Evolutionary conservation across 805 yeast genomes (phyloP).

Genomic region (Candida palmyrensis): DNA sequence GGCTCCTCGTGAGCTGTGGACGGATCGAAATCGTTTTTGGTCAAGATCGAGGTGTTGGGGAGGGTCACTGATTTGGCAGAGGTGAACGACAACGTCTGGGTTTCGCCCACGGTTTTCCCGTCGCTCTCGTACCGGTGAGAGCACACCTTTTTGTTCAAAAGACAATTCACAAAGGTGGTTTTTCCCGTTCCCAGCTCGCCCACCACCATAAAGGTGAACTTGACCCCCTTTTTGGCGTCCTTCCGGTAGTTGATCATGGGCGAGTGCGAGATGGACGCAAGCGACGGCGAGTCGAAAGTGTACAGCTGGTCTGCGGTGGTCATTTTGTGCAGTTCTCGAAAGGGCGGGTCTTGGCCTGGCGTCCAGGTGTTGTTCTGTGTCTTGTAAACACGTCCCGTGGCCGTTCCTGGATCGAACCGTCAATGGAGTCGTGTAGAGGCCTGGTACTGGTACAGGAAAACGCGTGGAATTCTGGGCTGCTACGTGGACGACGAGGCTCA

Average conservation of each 20-base stretch:
- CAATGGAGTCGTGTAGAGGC: too few relatives aligned
- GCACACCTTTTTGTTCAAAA: conserved; percentile 57
- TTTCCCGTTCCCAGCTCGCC: conserved; percentile 78
- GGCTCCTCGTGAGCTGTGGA: conserved; percentile 58
- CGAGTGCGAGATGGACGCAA: conserved; percentile 18
- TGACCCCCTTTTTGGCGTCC: conserved; percentile 68
- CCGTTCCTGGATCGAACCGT: too few relatives aligned
- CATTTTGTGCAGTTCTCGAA: too few relatives aligned
- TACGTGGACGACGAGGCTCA: too few relatives aligned
- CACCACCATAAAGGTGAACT: conserved; percentile 67
- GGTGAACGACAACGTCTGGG: conserved; percentile 54
- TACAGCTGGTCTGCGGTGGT: conserved; percentile 5
- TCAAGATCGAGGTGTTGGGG: conserved; percentile 50
- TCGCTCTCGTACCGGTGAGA: conserved; percentile 49
- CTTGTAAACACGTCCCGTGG: too few relatives aligned
- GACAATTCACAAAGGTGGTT: conserved; percentile 66
- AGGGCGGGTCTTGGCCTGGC: too few relatives aligned
- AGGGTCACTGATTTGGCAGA: conserved; percentile 51
- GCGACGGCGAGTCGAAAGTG: conserved; percentile 24
- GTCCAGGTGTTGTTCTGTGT: too few relatives aligned
- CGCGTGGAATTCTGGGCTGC: too few relatives aligned
- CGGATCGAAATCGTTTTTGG: conserved; percentile 58
- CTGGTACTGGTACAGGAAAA: too few relatives aligned
- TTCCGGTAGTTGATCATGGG: conserved; percentile 52
- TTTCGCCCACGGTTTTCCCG: conserved; percentile 18